A percentile compares a stretch with the other conserved stretches of the same genome.
These are phyloP conservation scores for Pythium plurisporium DNA, from an alignment of 352 stramenopile species.

Conservation along the genomic window DNA sequence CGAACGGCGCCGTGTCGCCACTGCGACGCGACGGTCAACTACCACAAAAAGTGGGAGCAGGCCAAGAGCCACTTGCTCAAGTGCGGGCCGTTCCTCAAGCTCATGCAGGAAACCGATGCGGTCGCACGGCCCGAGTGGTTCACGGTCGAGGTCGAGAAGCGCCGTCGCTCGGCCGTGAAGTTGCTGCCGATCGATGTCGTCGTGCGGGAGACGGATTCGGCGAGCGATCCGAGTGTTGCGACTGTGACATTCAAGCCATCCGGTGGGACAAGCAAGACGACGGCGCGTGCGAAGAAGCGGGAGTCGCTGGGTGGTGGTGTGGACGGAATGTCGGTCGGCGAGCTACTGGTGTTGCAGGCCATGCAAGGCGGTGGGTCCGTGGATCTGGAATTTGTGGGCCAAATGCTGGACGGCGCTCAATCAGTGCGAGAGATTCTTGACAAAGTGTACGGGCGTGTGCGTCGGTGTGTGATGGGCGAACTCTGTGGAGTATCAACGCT, in stretches of 20 bases:
- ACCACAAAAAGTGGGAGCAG: conserved; percentile 66
- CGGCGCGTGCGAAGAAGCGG: background rate
- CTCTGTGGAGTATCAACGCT: background rate
- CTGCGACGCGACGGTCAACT: conserved; percentile 33
- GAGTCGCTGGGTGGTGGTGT: background rate
- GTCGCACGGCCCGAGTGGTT: conserved; percentile 51
- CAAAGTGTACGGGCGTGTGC: conserved; percentile 2
- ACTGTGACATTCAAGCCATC: background rate
- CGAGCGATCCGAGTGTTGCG: background rate
- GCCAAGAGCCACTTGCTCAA: conserved; percentile 55
- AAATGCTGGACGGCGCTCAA: background rate
- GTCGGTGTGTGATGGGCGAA: background rate
- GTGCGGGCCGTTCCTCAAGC: conserved; percentile 40
- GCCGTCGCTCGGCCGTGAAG: conserved; percentile 2
- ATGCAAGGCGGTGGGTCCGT: background rate
- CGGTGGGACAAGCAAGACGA: background rate
- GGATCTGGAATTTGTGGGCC: conserved; percentile 1
- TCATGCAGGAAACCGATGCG: conserved; percentile 27
- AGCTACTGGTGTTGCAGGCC: conserved; percentile 16
- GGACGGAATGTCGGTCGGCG: background rate
- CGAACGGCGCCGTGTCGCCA: conserved; percentile 41
- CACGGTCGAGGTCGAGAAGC: conserved; percentile 33
- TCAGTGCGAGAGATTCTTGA: background rate
- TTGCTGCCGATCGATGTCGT: conserved; percentile 14
- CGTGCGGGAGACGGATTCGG: background rate